Conservation (phyloP, 208 protist species). For the Leishmania tarentolae region DNA sequence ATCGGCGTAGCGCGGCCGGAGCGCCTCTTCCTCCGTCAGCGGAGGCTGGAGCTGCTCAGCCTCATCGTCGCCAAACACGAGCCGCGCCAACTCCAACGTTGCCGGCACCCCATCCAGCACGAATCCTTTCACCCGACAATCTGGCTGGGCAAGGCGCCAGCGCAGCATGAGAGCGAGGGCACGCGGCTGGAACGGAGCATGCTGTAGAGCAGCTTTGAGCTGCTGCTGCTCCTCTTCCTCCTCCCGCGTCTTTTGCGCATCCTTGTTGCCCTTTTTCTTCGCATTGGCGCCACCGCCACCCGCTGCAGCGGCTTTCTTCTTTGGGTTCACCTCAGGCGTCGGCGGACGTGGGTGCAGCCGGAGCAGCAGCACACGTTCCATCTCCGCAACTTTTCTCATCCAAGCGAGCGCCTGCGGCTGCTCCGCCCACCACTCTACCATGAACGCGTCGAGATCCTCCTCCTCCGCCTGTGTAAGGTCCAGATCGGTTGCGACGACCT, state of each 20-base stretch:
- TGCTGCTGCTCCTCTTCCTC: conserved; percentile 72
- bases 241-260: conserved; percentile 63
- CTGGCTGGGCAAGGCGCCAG: conserved; percentile 80
- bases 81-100: conserved; percentile 78
- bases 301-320: conserved; percentile 38
- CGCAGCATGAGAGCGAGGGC: conserved; percentile 89
- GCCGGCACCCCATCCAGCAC: conserved; percentile 92
- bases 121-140: conserved; percentile 93
- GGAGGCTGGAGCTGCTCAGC: conserved; percentile 47
- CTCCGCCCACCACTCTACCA: conserved; percentile 61
- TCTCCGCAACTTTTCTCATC: conserved; percentile 57
- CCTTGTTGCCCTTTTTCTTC: conserved; percentile 47
- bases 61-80: conserved; percentile 64
- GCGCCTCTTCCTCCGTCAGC: conserved; percentile 81
- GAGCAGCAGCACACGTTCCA: conserved; percentile 84
- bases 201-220: conserved; percentile 52
- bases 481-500: conserved; percentile 29
- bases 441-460: conserved; percentile 55
- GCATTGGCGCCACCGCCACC: conserved; percentile 23
- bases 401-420: conserved; percentile 49
- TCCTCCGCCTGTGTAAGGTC: conserved; percentile 62
- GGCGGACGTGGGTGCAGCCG: conserved; percentile 40
- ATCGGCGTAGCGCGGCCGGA: conserved; percentile 33
- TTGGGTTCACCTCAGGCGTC: conserved; percentile 63
- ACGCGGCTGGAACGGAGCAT: conserved; percentile 79